Evolutionary conservation across 257 asterid genomes (phyloP).

Genomic region (Orobanche coerulescens): DNA sequence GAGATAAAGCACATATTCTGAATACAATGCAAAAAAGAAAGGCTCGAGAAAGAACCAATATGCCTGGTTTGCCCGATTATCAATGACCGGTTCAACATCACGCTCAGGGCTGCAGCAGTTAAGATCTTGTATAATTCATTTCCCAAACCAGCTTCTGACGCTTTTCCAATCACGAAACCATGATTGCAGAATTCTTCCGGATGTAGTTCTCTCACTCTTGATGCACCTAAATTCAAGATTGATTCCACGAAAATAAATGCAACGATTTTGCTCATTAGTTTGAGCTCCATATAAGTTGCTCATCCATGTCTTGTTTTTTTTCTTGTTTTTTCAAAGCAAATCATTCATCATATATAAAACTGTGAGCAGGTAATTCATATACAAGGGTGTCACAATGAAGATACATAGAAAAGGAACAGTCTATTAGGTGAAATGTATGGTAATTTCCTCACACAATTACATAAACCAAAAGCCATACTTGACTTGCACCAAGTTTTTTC

Average conservation of each 20-base stretch:
- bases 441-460: background rate
- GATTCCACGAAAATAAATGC: background rate
- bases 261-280: too few species aligned
- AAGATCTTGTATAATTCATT: slow-evolving; percentile 91
- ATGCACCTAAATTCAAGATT: slow-evolving; percentile 51
- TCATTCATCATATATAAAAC: background rate
- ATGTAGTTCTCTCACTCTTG: slow-evolving; percentile 57
- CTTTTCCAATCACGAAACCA: slow-evolving; percentile 88
- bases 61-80: slow-evolving; percentile 99
- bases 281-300: too few species aligned
- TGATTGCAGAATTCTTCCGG: slow-evolving; percentile 81
- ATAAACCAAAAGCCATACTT: background rate
- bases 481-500: background rate
- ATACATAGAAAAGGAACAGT: background rate
- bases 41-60: slow-evolving; percentile 93
- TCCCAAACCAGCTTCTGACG: slow-evolving; percentile 98
- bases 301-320: too few species aligned
- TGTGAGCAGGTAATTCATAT: background rate
- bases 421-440: background rate
- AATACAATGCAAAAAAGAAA: slow-evolving; percentile 40
- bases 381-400: background rate
- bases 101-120: slow-evolving; percentile 89
- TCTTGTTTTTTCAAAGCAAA: background rate
- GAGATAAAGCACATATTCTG: slow-evolving; percentile 18
- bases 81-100: slow-evolving; percentile 96